A percentile compares a stretch with the other conserved stretches of the same genome.
Conservation (phyloP, 805 yeast species). For the Candida odintsovae region DNA sequence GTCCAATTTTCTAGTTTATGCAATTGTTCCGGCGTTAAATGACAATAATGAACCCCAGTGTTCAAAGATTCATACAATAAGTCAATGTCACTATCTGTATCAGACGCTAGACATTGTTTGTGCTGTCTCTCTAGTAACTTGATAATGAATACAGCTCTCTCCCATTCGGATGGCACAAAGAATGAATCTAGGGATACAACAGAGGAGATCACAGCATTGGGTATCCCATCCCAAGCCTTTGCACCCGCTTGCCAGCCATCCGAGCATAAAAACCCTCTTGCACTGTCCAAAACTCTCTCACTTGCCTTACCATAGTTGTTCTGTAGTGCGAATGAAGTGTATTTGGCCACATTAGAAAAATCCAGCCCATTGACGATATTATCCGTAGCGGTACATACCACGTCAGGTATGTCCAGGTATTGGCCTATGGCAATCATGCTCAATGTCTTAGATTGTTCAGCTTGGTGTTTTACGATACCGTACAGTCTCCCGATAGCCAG, state of each 20-base stretch:
- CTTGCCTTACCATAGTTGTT: conserved; percentile 42
- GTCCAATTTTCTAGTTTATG: conserved; percentile 35
- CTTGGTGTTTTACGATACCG: conserved; percentile 32
- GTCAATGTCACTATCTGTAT: conserved; percentile 1
- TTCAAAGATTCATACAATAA: conserved; percentile 29
- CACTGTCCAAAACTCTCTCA: conserved; percentile 38
- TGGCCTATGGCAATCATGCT: conserved; percentile 45
- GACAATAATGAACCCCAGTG: conserved; percentile 40
- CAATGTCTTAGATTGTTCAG: conserved; percentile 31
- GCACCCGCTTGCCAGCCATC: conserved; percentile 46
- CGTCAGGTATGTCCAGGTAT: conserved; percentile 39
- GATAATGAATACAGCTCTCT: conserved; percentile 42
- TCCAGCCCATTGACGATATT: conserved; percentile 29
- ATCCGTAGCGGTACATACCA: conserved; percentile 40
- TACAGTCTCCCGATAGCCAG: conserved; percentile 41
- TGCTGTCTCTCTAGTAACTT: conserved; percentile 34
- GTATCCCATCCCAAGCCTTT: conserved; percentile 42
- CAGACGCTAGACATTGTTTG: background rate
- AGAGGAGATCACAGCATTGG: conserved; percentile 34
- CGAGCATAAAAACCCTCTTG: conserved; percentile 39
- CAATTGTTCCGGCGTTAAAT: conserved; percentile 42
- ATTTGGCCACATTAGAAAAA: conserved; percentile 31
- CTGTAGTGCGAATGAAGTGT: conserved; percentile 36
- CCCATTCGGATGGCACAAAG: conserved; percentile 52
- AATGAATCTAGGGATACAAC: conserved; percentile 45